Base-by-base conservation (phyloP, 2,329 filamentous ascomycete species). In the Colletotrichum gigasporum region DNA sequence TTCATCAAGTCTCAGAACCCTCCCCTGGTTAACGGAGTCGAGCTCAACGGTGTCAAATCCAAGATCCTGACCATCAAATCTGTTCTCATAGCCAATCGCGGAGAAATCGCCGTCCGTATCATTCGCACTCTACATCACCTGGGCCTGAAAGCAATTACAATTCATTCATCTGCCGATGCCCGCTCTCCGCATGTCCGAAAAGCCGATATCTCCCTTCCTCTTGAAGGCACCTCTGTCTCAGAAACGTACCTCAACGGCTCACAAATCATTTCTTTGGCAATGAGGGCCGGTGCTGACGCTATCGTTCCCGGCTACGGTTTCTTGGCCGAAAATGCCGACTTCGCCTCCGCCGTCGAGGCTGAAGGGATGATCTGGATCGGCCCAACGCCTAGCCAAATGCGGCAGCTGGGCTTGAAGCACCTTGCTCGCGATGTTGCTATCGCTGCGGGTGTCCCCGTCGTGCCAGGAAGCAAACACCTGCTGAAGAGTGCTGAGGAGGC, bases 41-140 rank as follows among this genome's bases (percentile, higher is more conserved):
- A 18, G 2, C 28, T 20, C 3, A 35, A 30, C 14, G 12, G 35
- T 6, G 9, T 28, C 5, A 56, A 60, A 7, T 45, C 35, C 1
- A 28, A 28, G n/a, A n/a, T 5, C 7, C 6, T 1, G 20, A 54
- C 10, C 9, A 70, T 77, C 12, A 72, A 69, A 4, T 72, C 65
- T 10, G 69, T 78, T n/a, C 80, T 93, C 1, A 91, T 93, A 68
- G 91, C 91, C 9, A 94, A 93, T 71, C 83, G 91, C 68, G 91
- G 90, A 66, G 90, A 93, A 71, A 93, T 93, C 68, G 91, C 91
- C 20, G 79, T 92, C 75, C 86, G 91, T 60, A 90, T 93, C 37
- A 87, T 89, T 66, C 81, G 84, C 47, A 92, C 91, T 16, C 87
- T 91, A 16, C 83, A 86, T 14, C 83, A 87, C 66, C 85, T 91